Percentiles rank a stretch among this genome's conserved stretches.
Conservation (phyloP, 1,284 basidiomycete species). For the Tilletia setariae region DNA sequence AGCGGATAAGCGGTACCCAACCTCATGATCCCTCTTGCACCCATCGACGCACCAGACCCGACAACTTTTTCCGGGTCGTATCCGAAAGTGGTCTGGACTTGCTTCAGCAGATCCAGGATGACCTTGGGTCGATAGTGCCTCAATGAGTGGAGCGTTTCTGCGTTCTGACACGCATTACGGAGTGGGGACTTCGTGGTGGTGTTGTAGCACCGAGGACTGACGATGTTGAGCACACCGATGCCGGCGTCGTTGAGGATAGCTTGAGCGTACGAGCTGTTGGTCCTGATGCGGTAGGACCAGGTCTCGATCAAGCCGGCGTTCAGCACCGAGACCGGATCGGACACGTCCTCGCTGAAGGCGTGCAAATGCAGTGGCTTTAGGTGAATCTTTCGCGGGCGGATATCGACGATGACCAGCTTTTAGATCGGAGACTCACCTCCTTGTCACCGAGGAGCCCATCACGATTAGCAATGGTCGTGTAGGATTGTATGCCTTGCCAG, state of each 20-base stretch:
- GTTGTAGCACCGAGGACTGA: not conserved
- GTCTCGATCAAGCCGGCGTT: not conserved
- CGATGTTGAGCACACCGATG: not conserved
- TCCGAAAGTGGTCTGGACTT: not conserved
- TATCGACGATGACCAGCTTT: too few relatives aligned
- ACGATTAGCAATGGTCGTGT: not conserved
- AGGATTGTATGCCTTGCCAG: not conserved
- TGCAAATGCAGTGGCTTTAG: too few relatives aligned
- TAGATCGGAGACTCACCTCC: too few relatives aligned
- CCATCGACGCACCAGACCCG: not conserved
- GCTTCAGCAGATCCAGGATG: not conserved
- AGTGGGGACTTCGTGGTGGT: not conserved
- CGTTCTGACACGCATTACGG: not conserved
- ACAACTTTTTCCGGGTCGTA: not conserved
- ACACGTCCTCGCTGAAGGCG: not conserved
- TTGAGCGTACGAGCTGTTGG: not conserved
- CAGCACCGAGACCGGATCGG: not conserved
- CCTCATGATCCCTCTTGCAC: not conserved
- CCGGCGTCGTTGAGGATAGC: not conserved
- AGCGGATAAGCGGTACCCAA: not conserved
- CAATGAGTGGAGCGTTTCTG: not conserved
- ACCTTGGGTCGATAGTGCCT: not conserved
- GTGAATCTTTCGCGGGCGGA: too few relatives aligned
- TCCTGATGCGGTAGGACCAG: not conserved
- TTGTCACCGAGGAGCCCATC: not conserved